Percentiles rank a stretch among this genome's conserved stretches.
Conservation (phyloP, 2,329 filamentous ascomycete genomes). For the Fusarium ramigenum region DNA sequence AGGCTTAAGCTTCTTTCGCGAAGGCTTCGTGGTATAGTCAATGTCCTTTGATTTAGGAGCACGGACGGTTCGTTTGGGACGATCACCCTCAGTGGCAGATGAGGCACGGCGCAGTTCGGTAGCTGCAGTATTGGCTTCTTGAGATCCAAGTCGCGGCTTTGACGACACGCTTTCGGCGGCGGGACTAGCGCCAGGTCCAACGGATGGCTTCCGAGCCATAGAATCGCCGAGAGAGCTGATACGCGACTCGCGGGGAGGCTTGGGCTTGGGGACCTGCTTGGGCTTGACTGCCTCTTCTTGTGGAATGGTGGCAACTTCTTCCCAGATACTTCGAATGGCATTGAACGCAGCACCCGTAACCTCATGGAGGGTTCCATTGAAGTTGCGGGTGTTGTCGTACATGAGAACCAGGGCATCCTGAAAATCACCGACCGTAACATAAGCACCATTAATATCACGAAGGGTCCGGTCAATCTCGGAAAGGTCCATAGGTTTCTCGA, state of each 20-base stretch:
- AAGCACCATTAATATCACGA: conserved; percentile 68
- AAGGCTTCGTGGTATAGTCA: conserved; percentile 79
- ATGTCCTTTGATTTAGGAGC: conserved; percentile 90
- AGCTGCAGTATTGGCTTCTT: conserved; percentile 23
- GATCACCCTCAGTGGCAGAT: conserved; percentile 75
- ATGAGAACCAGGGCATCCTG: conserved; percentile 80
- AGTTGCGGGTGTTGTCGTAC: conserved; percentile 78
- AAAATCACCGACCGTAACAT: conserved; percentile 76
- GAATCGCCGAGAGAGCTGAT: conserved; percentile 40
- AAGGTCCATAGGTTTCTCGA: conserved; percentile 86
- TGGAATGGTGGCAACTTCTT: conserved; percentile 55
- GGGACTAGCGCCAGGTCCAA: conserved; percentile 45
- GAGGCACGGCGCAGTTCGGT: conserved; percentile 75
- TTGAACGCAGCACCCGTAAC: conserved; percentile 68
- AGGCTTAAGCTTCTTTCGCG: conserved; percentile 87
- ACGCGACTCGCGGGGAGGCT: conserved; percentile 50
- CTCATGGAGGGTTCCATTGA: conserved; percentile 83
- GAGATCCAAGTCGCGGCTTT: conserved; percentile 33
- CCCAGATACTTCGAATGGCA: conserved; percentile 66
- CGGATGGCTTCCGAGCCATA: conserved; percentile 42
- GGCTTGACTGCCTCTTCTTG: conserved; percentile 66
- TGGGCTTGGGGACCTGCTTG: conserved; percentile 57
- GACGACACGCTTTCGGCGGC: conserved; percentile 35
- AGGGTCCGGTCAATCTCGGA: conserved; percentile 83
- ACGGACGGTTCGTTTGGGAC: conserved; percentile 93